These are phyloP conservation scores for Nicotiana tomentosiformis DNA, from an alignment of 257 asterid genomes.

Conservation along the genomic window DNA sequence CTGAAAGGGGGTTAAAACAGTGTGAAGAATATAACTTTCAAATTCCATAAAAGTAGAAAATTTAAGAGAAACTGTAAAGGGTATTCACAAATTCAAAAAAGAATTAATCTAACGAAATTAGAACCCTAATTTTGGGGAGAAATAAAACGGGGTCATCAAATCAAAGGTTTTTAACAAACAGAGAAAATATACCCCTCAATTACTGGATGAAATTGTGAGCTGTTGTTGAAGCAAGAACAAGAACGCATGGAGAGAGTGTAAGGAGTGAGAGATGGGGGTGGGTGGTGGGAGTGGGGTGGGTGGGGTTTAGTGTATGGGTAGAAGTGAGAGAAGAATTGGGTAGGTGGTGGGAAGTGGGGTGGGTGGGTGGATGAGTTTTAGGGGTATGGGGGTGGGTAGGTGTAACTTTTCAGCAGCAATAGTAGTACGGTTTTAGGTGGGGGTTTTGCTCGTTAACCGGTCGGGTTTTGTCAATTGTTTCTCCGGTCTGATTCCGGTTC, in stretches of 20 bases:
- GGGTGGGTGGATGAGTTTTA: conserved; percentile 2
- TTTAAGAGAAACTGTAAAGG: not conserved
- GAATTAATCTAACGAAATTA: not conserved
- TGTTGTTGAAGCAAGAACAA: not conserved
- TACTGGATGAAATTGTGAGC: not conserved
- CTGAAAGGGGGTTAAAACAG: not conserved
- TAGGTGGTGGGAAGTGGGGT: conserved; percentile 12
- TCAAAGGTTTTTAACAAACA: not conserved
- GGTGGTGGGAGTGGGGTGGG: conserved; percentile 5
- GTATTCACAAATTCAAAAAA: not conserved
- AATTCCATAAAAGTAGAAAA: not conserved
- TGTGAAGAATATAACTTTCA: not conserved
- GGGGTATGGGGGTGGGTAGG: not conserved
- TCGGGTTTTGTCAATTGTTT: not conserved
- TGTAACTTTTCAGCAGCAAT: not conserved
- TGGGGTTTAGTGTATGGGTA: conserved; percentile 3
- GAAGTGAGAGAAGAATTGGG: not conserved
- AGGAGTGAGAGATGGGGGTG: not conserved
- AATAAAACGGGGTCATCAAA: not conserved
- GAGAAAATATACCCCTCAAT: not conserved
- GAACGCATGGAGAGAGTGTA: not conserved
- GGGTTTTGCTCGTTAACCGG: not conserved
- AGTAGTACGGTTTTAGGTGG: not conserved
- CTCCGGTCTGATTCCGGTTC: not conserved
- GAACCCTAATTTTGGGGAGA: not conserved